Evolutionary conservation across 2,329 filamentous ascomycete species (phyloP), one percentile per base, ranked within the genome.

Genomic region (Clonostachys byssicola): DNA sequence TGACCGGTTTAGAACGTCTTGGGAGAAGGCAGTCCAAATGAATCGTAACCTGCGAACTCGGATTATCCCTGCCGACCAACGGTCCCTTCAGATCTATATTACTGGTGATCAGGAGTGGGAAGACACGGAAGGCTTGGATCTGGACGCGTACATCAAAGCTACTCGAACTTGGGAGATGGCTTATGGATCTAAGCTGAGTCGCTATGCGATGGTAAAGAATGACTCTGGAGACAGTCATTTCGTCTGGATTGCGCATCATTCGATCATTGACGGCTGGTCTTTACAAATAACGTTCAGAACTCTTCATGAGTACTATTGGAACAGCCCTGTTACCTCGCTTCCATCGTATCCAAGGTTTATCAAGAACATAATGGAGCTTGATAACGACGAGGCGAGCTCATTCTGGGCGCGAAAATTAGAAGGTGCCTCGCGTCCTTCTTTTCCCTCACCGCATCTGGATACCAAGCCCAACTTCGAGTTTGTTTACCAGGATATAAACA

Each of bases 321-420:
- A 46, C 34, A 39, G 17, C 7, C 14, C 39, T 10, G 36, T 46
- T 7, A 14, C 20, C 16, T 12, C 14, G 12, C 40, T 51, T n/a
- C 45, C 40, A 5, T 36, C 46, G 6, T 72, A 71, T 55, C 68
- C 64, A 44, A 56, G 65, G 40, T 73, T 72, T 48, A 70, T 73
- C 51, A 61, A 62, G 39, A 68, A 70, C 48, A 60, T 74, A 9
- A 60, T 64, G 48, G 60, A 69, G 34, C 58, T 61, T 17, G 45
- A 54, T 34, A 12, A 6, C 12, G 40, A 34, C 17, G 30, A 33
- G 8, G 46, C 46, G 10, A 23, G 34, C 8, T 16, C 9, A 16
- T 47, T 36, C 46, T 47, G 46, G 46, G n/a, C 14, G 8, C 30
- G 17, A 10, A 40, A 47, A 18, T 34, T 47, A 3, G 40, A 43